Evolutionary conservation across 805 yeast species (phyloP).

Genomic region (Naumovozyma baii): DNA sequence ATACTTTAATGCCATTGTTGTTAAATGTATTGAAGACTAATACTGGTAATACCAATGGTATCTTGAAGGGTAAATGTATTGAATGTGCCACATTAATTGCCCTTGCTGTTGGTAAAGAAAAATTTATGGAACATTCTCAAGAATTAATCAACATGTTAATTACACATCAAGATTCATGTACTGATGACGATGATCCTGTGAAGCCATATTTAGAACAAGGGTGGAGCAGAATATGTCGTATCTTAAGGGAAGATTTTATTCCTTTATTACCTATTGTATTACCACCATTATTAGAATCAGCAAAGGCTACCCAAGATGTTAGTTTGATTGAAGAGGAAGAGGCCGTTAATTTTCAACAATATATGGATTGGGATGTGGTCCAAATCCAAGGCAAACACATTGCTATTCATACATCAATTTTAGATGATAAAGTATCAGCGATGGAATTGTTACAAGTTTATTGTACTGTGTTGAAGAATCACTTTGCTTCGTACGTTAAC

Average conservation of each 20-base stretch:
- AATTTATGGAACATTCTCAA: conserved; percentile 64
- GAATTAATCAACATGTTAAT: conserved; percentile 67
- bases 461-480: conserved; percentile 73
- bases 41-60: conserved; percentile 65
- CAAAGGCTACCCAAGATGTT: conserved; percentile 83
- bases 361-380: conserved; percentile 93
- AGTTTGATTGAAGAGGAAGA: conserved; percentile 81
- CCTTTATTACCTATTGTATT: conserved; percentile 77
- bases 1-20: conserved; percentile 84
- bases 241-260: conserved; percentile 75
- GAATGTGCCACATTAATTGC: conserved; percentile 95
- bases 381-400: conserved; percentile 84
- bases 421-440: conserved; percentile 90
- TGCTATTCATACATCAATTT: conserved; percentile 88
- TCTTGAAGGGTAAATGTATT: conserved; percentile 83
- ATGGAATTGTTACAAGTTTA: conserved; percentile 79
- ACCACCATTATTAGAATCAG: conserved; percentile 81
- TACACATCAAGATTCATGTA: conserved; percentile 50
- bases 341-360: conserved; percentile 71
- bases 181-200: conserved; percentile 74
- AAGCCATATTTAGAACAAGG: conserved; percentile 83
- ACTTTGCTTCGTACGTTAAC: conserved; percentile 72
- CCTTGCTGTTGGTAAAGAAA: conserved; percentile 87
- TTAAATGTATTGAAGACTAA: conserved; percentile 71
- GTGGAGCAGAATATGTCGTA: conserved; percentile 88